Base-by-base conservation (phyloP, 1,284 basidiomycete species). In the Ceratobasidium sp. region DNA sequence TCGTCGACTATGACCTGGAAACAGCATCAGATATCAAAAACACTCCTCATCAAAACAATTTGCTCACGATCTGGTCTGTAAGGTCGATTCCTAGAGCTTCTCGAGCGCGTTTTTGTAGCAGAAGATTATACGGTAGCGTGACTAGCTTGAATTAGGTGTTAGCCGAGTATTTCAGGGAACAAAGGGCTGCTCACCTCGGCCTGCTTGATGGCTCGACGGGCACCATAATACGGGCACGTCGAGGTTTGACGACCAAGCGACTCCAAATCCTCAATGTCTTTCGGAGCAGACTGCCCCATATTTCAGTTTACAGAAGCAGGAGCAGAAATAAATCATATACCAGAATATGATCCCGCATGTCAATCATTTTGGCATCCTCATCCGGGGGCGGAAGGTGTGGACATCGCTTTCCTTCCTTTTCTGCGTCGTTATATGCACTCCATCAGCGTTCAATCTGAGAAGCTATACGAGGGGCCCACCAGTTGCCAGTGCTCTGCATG, bases 241-340 rank as follows among this genome's bases (percentile, higher is more conserved):
- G 89, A 83, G 3, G 85, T 80, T 49, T 80, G 76, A 80, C 82
- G 76, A 79, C 96, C 96, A 3, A 89, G 81, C 10, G 79, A 78
- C 0, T 93, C 93, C 4, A 98, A 84, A 73, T 98, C 96, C 77
- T 98, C 96, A 6, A 99, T 98, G 73, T 98, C 96, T 76, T 92
- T 93, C 0, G 96, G 93, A 1, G 86, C 84, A 0, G 93, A 91
- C 93, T 94, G 68, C 7, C 35, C 12, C 57, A 7, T 31, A 65
- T n/a, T 25, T 22, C n/a, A 69, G 1, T 22, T 17, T n/a, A 27
- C 6, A 20, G 38, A 20, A 47, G 20, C 31, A 13, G 1, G 0
- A 27, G 32, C 7, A 12, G 7, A 40, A 13, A 34, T 10, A 20
- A 20, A 2, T 42, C 3, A 79, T 86, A 49, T 72, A 93, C 94